Conservation (phyloP, 768 basidiomycete species). For the Baorangia bicolor region DNA sequence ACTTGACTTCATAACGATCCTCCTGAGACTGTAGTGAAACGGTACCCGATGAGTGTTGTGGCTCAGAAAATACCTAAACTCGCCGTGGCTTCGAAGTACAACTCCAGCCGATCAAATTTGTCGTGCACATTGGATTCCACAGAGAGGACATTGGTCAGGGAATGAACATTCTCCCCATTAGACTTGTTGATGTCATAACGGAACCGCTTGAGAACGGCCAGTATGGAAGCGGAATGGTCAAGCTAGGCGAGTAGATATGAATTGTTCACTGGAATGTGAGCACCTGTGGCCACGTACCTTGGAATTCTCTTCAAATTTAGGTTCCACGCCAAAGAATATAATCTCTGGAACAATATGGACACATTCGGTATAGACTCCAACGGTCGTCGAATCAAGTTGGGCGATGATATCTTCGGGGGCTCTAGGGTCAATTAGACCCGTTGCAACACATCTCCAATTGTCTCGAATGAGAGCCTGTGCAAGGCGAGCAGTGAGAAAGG, state of each 20-base stretch:
- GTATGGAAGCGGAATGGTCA: not conserved
- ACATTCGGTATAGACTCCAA: not conserved
- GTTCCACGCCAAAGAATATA: not conserved
- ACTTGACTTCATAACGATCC: slow-evolving; percentile 8
- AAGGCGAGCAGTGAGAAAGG: not conserved
- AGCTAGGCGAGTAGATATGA: slow-evolving; percentile 1
- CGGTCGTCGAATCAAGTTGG: not conserved
- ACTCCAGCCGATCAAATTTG: not conserved
- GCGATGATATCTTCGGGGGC: not conserved
- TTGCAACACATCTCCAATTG: no score
- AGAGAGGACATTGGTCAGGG: slow-evolving; percentile 7
- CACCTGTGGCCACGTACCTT: not conserved
- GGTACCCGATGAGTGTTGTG: not conserved
- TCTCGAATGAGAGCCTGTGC: slow-evolving; percentile 35
- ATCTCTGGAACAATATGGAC: slow-evolving; percentile 6
- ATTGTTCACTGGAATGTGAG: not conserved
- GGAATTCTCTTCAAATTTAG: not conserved
- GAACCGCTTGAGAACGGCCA: no score
- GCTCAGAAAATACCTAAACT: not conserved
- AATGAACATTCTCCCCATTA: no score
- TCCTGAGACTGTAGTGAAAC: not conserved
- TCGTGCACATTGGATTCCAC: not conserved
- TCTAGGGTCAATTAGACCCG: slow-evolving; percentile 22
- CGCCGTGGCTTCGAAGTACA: no score
- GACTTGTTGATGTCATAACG: no score